Conservation (phyloP, 768 basidiomycete genomes). For the Pulveroboletus sp. region DNA sequence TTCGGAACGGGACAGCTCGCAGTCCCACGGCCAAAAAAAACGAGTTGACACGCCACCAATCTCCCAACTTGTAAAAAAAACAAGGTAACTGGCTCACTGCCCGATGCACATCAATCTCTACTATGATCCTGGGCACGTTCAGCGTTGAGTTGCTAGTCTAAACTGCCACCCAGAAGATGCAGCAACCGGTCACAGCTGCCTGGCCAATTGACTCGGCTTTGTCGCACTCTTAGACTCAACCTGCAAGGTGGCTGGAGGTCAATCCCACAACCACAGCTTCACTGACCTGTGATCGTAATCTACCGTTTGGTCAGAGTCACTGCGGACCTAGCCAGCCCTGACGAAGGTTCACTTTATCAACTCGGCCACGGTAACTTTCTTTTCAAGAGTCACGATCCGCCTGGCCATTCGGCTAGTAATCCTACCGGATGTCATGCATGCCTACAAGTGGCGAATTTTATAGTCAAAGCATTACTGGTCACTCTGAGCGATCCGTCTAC, state of each 20-base stretch:
- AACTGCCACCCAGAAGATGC: background rate
- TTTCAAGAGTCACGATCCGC: background rate
- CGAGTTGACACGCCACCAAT: too few relatives aligned
- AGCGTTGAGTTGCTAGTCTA: background rate
- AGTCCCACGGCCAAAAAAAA: too few relatives aligned
- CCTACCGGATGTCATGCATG: background rate
- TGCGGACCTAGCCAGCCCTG: background rate
- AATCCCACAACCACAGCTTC: conserved; percentile 2
- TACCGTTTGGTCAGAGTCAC: background rate
- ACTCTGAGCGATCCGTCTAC: background rate
- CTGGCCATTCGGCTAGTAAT: background rate
- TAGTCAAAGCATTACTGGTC: conserved; percentile 17
- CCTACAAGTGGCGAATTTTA: conserved; percentile 4
- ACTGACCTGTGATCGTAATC: background rate
- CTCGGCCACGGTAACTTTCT: background rate
- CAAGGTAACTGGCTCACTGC: conserved; percentile 3
- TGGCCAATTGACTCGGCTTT: too few relatives aligned
- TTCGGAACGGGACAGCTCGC: too few relatives aligned
- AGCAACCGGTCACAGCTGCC: too few relatives aligned
- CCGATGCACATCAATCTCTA: conserved; percentile 4
- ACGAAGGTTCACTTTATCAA: background rate
- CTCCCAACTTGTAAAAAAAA: too few relatives aligned
- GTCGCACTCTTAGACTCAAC: too few relatives aligned
- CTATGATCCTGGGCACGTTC: background rate
- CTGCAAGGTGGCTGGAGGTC: background rate